Percentiles rank a stretch among this genome's conserved stretches.
These are phyloP conservation scores for Neoconidiobolus thromboides DNA, from an alignment of 371 early-diverging fungal genomes.

Conservation along the genomic window DNA sequence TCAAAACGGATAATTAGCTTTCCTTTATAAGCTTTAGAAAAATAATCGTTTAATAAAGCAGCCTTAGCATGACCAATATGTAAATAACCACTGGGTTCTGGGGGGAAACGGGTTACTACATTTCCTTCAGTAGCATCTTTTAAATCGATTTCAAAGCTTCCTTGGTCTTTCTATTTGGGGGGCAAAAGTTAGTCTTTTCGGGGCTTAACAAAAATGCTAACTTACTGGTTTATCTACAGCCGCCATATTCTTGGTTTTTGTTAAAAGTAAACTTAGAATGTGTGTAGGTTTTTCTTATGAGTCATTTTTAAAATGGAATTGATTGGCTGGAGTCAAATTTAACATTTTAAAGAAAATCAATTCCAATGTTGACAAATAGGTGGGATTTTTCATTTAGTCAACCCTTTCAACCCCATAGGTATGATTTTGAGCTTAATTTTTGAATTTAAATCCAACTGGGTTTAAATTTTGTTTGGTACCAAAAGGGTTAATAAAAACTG, in stretches of 20 bases:
- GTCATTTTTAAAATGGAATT: too few relatives aligned
- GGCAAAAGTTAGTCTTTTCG: not conserved
- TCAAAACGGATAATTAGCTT: conserved; percentile 96
- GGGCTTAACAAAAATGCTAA: not conserved
- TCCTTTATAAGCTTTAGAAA: conserved; percentile 86
- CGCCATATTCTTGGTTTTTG: not conserved
- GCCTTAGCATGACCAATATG: conserved; percentile 99
- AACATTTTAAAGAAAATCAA: too few relatives aligned
- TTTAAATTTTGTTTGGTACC: too few relatives aligned
- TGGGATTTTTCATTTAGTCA: too few relatives aligned
- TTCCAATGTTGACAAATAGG: too few relatives aligned
- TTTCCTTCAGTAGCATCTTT: conserved; percentile 61
- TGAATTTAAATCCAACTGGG: too few relatives aligned
- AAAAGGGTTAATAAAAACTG: too few relatives aligned
- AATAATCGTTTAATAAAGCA: conserved; percentile 93
- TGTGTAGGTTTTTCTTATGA: too few relatives aligned
- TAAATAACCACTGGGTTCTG: conserved; percentile 96
- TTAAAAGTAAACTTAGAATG: too few relatives aligned
- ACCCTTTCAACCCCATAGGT: too few relatives aligned
- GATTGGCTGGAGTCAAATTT: too few relatives aligned
- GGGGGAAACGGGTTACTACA: conserved; percentile 96
- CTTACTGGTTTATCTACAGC: not conserved
- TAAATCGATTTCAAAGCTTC: conserved; percentile 82
- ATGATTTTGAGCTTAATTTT: too few relatives aligned
- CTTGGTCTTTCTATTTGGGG: conserved; percentile 58